Base-by-base conservation (phyloP, 2,329 filamentous ascomycete species). In the Aspergillus sp. region DNA sequence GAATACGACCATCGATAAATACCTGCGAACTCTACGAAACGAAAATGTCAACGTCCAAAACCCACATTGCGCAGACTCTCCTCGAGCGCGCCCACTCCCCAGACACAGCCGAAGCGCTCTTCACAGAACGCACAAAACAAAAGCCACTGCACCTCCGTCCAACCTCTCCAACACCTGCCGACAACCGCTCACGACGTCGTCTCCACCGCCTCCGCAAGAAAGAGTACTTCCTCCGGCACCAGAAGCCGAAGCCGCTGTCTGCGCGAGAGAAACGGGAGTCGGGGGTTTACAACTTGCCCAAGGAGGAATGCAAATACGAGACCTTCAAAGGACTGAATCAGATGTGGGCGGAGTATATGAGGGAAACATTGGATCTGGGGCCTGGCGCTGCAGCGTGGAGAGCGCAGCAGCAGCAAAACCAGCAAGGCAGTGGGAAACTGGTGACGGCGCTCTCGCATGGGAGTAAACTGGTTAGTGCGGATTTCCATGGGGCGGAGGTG, bases 401-500 rank as follows among this genome's bases (percentile, higher is more conserved):
- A 62, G 7, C 23, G 19, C 44, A 59, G 6, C 50, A 52, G 17
- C 40, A 44, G 37, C n/a, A n/a, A 27, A 35, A 52, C 1, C n/a
- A 33, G 19, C 24, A 45, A n/a, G 19, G 55, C 9, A 41, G 41
- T 6, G 64, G 57, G 57, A 60, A 57, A 61, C 45, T 62, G 37
- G 83, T 87, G 2, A 90, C 88, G 5, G 89, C 89, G 4, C 60
- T 68, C 39, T 68, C 68, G 43, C 74, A 77, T 62, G 79, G 79
- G 19, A 73, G 70, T 52, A 90, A 95, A 73, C 78, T 99, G 35
- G 87, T 85, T 45, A 91, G 88, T 57, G 93, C 93, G 2, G 95
- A 99, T 75, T 93, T 92, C 68, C 93, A 98, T 72, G 95, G 95
- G 2, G 93, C 93, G 15, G 79, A 86, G 65, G 73, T 97, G 19